A percentile compares a stretch with the other conserved stretches of the same genome.
phyloP scores from a whole-genome alignment of 176 grass and related monocot species.

The Avena eriantha region DNA sequence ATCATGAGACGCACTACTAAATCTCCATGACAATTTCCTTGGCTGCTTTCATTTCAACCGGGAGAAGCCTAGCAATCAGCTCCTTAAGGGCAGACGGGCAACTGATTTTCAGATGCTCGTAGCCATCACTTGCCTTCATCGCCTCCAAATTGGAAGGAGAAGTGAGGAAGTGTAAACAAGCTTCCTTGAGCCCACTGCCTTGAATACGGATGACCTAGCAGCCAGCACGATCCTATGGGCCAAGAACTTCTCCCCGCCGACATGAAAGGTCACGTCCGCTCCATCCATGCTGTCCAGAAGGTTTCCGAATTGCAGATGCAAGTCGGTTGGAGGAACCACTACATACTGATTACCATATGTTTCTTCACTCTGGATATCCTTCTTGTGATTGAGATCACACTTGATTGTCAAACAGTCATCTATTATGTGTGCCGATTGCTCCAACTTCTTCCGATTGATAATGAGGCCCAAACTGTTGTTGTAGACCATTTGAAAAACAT shows the following conservation, averaged over 20 bases:
- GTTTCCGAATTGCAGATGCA: background rate
- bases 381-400: background rate
- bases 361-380: background rate
- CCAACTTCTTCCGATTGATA: background rate
- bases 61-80: background rate
- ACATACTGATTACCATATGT: background rate
- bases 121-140: conserved; percentile 32
- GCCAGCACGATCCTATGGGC: background rate
- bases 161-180: conserved; percentile 25
- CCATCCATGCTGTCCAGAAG: conserved; percentile 27
- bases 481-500: too few species aligned
- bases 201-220: background rate
- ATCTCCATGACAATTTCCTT: background rate
- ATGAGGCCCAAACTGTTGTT: too few species aligned
- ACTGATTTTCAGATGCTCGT: background rate
- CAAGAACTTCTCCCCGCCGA: background rate
- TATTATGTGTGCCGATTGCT: background rate
- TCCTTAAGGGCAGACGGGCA: conserved; percentile 16
- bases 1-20: background rate
- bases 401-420: background rate
- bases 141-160: conserved; percentile 8
- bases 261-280: conserved; percentile 21
- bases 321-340: conserved; percentile 8
- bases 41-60: background rate
- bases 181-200: background rate